A percentile compares a stretch with the other conserved stretches of the same genome.
These are phyloP conservation scores for Pneumocystis oryctolagi DNA, from an alignment of 1,139 yeast genomes.

Conservation along the genomic window DNA sequence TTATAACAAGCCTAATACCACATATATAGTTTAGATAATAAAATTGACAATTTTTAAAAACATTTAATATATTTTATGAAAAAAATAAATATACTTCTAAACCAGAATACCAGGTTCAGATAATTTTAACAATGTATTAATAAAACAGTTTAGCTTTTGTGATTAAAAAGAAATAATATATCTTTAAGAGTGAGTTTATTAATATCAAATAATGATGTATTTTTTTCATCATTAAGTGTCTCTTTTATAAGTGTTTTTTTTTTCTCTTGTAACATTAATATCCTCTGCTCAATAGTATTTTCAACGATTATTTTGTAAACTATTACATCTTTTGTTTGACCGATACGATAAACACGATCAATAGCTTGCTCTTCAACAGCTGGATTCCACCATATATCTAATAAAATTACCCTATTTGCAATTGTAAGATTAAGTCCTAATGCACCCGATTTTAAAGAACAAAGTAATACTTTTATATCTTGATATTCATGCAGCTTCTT, in stretches of 20 bases:
- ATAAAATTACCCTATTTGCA: constrained; percentile 40
- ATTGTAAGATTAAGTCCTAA: constrained; percentile 43
- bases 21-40: not conserved
- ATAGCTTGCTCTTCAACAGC: constrained; percentile 45
- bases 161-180: not conserved
- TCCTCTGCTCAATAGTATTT: constrained; percentile 95
- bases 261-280: constrained; percentile 46
- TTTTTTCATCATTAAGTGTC: not conserved
- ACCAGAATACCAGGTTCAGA: not conserved
- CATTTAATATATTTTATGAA: not conserved
- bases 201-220: not conserved
- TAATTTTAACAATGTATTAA: not conserved
- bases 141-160: not conserved
- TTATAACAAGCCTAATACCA: not conserved
- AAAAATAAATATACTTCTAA: not conserved
- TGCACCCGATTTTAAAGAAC: constrained; percentile 44
- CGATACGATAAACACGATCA: constrained; percentile 47
- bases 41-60: not conserved
- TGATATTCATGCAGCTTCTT: constrained; percentile 5
- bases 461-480: constrained; percentile 29
- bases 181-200: not conserved
- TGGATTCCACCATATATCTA: constrained; percentile 59
- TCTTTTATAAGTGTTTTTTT: constrained; percentile 27
- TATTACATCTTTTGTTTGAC: constrained; percentile 64
- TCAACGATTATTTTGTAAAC: constrained; percentile 92